Evolutionary conservation across 306 rosid species (phyloP), one percentile per base, ranked within the genome.

Genomic region (Hippophae tibetana): DNA sequence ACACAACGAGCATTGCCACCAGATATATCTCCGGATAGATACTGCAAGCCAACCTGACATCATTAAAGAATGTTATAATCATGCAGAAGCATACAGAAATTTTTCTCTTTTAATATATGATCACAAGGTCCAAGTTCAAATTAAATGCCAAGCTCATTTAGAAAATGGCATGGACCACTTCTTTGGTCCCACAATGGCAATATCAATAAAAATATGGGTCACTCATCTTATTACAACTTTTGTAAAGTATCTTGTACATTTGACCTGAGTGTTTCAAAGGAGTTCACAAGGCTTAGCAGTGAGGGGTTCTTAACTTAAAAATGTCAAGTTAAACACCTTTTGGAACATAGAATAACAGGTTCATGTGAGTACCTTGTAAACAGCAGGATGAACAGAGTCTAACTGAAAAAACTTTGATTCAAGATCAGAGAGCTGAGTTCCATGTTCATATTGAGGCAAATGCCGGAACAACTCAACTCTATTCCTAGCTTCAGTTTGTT

Each of bases 1-100:
- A 81, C 79, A 74, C 97, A 90, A 60, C 95, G 90, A 74, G 88
- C 94, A 75, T 86, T 90, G 61, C 82, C 84, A 60, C 94, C 94
- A 1, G 76, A 73, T 70, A 82, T 65, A 61, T 84, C 88, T 58
- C 97, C 93, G 7, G 89, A 64, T 70, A 82, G 71, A 70, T 82
- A 86, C 64, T 70, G 79, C 54, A 82, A 69, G 71, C 97, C 97
- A 73, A 82, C 94, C 97, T 89, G 83, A 57, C 43, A 71, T 57
- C 54, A 55, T 66, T 45, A 58, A 42, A 72, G n/a, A 60, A 5
- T 3, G 47, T 27, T 52, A 14, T 14, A 60, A n/a, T 25, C 23
- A 65, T 52, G 59, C 61, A 23, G 55, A 60, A 45, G 14, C 57
- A 49, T 58, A 26, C 50, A 25, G 25, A 10, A 49, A 11, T 49